Evolutionary conservation across 2,329 filamentous ascomycete species (phyloP), one percentile per base, ranked within the genome.

Genomic region (Xylariaceae sp.): DNA sequence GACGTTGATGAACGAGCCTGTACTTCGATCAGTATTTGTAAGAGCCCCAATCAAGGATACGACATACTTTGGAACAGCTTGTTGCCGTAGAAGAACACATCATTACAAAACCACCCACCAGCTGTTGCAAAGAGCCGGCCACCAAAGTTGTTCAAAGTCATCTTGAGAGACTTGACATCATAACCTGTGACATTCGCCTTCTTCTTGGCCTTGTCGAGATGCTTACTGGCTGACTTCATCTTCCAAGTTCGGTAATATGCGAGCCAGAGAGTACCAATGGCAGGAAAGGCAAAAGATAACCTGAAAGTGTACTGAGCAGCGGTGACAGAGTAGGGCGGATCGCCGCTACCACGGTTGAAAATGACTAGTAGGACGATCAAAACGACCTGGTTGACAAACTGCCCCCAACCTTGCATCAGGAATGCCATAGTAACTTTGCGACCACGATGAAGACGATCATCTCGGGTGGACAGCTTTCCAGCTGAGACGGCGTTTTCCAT

Each of bases 31-130:
- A 32, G 43, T 47, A 38, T 52, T 44, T 41, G 15, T 32, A 35
- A 33, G 35, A 36, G 11, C 22, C 24, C 26, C 3, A 4, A 12
- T 9, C 13, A 3, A 7, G 16, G n/a, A 4, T 13, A 9, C 7
- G 15, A 26, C 55, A 45, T 49, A 56, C 56, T 79, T 69, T 95
- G 90, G 78, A 96, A 96, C 40, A 96, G 83, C 77, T 95, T 96
- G 83, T 95, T 96, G 55, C 91, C 91, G 72, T 97, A 97, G 74
- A 97, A 97, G 77, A 97, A 96, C 52, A 97, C 85, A 60, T 97
- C 91, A 66, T 97, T 97, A 71, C 84, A 87, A 67, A 91, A 97
- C 91, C 91, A 97, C 28, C 83, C 79, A 42, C 87, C 87, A 9
- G 90, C 83, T 16, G 91, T 96, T 37, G 91, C 91, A 16, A 95